Conservation (phyloP, 2,329 filamentous ascomycete genomes). For the Xylariaceae sp. region DNA sequence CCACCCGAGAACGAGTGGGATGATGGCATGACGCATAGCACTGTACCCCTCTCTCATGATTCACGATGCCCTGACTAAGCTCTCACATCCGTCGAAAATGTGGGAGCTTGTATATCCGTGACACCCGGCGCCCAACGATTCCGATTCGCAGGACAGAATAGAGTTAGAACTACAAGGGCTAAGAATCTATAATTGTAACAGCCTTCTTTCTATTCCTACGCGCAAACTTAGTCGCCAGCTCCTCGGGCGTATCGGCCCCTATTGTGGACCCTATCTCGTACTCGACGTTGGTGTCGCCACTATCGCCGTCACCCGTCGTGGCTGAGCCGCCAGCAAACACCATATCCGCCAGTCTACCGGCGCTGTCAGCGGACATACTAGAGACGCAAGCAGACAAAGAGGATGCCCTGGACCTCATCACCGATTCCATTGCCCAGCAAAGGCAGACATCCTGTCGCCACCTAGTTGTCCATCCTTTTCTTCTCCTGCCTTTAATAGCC, state of each 20-base stretch:
- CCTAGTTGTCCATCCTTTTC: conserved; percentile 60
- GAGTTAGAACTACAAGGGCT: conserved; percentile 11
- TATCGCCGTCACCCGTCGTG: conserved; percentile 36
- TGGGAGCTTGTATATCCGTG: not conserved
- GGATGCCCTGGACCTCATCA: conserved; percentile 66
- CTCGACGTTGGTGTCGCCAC: conserved; percentile 34
- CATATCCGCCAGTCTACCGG: conserved; percentile 53
- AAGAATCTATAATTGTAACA: conserved; percentile 38
- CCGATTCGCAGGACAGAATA: not conserved
- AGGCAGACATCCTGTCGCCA: conserved; percentile 61
- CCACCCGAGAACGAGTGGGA: not conserved
- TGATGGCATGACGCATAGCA: not conserved
- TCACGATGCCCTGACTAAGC: not conserved
- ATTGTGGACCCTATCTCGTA: conserved; percentile 53
- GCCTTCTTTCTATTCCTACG: conserved; percentile 80
- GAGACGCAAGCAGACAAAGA: conserved; percentile 56
- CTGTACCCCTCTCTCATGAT: not conserved
- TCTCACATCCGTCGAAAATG: not conserved
- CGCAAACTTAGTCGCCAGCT: conserved; percentile 69
- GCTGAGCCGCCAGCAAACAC: conserved; percentile 38
- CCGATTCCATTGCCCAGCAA: conserved; percentile 80
- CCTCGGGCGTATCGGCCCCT: conserved; percentile 60
- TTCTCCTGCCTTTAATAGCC: conserved; percentile 45
- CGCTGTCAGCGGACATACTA: conserved; percentile 59
- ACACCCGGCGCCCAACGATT: not conserved